Evolutionary conservation across 2,329 filamentous ascomycete species (phyloP).

Genomic region (Metarhizium brunneum): DNA sequence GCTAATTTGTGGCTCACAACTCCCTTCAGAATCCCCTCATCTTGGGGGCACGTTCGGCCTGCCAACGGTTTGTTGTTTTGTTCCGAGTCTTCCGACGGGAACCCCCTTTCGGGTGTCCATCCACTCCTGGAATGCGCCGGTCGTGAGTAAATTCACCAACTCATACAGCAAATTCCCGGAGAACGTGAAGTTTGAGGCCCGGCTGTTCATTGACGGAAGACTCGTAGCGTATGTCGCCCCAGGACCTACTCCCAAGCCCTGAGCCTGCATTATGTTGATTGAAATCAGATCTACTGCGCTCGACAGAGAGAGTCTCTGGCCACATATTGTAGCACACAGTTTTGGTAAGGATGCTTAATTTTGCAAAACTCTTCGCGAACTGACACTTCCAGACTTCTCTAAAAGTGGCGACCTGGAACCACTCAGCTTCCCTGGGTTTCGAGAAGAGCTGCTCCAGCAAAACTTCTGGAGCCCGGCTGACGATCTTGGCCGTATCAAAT

Average conservation of each 20-base stretch:
- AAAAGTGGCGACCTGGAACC: slow-evolving; percentile 48
- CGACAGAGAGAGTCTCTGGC: slow-evolving; percentile 39
- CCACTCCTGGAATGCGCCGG: slow-evolving; percentile 61
- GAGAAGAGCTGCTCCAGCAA: slow-evolving; percentile 58
- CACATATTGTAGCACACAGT: slow-evolving; percentile 36
- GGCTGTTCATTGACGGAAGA: slow-evolving; percentile 60
- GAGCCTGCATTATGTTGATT: neutral
- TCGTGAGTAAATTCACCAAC: slow-evolving; percentile 47
- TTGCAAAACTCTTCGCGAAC: neutral
- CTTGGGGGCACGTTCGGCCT: slow-evolving; percentile 38
- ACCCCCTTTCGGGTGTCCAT: slow-evolving; percentile 62
- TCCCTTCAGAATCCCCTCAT: slow-evolving; percentile 39
- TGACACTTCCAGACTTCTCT: slow-evolving; percentile 31
- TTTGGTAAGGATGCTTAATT: slow-evolving; percentile 24
- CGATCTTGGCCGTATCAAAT: slow-evolving; percentile 63
- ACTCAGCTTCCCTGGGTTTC: slow-evolving; percentile 67
- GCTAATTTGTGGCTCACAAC: neutral
- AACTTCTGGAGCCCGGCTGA: slow-evolving; percentile 65
- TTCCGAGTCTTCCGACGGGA: slow-evolving; percentile 52
- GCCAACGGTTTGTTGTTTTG: slow-evolving; percentile 63
- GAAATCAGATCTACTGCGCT: slow-evolving; percentile 43
- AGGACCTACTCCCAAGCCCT: neutral
- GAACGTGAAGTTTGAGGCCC: slow-evolving; percentile 51
- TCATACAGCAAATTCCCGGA: slow-evolving; percentile 47
- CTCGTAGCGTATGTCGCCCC: slow-evolving; percentile 42